A percentile compares a stretch with the other conserved stretches of the same genome.
Conservation (phyloP, 2,329 filamentous ascomycete species). For the Calonectria fujianensis region DNA sequence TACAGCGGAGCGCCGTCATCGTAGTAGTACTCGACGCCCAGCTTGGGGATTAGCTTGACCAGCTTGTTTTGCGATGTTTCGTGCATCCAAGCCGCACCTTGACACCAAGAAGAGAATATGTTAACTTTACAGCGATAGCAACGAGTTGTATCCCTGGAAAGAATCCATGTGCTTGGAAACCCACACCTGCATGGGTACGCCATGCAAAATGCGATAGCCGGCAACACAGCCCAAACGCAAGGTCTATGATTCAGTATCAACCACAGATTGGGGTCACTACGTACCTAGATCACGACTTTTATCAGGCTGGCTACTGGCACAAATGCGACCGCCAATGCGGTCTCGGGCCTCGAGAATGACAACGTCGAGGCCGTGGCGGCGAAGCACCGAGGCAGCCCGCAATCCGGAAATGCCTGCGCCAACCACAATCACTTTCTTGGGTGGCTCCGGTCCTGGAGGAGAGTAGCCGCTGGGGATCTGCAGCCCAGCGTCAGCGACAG, state of each 20-base stretch:
- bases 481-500: constrained; percentile 23
- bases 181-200: constrained; percentile 30
- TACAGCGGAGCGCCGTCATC: constrained; percentile 39
- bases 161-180: constrained; percentile 34
- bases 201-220: constrained; percentile 39
- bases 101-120: constrained; percentile 24
- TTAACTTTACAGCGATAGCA: constrained; percentile 36
- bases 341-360: constrained; percentile 36
- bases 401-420: constrained; percentile 37
- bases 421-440: constrained; percentile 39
- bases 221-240: constrained; percentile 41
- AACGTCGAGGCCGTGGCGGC: constrained; percentile 36
- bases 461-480: neutral
- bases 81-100: constrained; percentile 42
- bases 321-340: constrained; percentile 38
- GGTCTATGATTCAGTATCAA: constrained; percentile 38
- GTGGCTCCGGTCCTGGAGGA: constrained; percentile 39
- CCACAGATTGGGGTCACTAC: constrained; percentile 21
- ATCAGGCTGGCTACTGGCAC: constrained; percentile 31
- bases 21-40: constrained; percentile 42
- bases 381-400: constrained; percentile 32
- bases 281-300: constrained; percentile 38
- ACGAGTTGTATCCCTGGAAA: constrained; percentile 33
- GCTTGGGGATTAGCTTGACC: constrained; percentile 39
- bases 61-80: constrained; percentile 40